These are phyloP conservation scores for Monilinia fructicola DNA, from an alignment of 2,329 filamentous ascomycete species.

Conservation along the genomic window DNA sequence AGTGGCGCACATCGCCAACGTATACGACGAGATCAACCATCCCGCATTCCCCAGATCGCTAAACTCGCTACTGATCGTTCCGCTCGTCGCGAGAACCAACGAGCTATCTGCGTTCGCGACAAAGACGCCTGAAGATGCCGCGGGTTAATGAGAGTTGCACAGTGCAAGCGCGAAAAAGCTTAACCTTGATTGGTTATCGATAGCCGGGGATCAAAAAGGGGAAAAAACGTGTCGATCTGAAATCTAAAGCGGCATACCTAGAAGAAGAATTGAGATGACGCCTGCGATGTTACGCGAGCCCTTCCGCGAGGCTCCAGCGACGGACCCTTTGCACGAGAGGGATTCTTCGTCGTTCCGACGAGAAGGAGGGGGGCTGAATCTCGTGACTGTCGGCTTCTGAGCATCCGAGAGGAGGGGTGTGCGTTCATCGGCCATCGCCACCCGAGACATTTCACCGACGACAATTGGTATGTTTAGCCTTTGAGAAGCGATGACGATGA, in stretches of 20 bases:
- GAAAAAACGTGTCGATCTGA: no score
- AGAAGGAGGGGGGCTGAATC: not conserved
- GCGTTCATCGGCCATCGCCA: not conserved
- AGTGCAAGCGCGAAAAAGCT: no score
- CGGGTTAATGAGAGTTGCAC: no score
- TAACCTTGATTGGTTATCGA: no score
- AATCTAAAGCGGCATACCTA: constrained; percentile 19
- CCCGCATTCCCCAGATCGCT: constrained; percentile 56
- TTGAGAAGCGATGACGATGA: not conserved
- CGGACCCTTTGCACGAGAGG: not conserved
- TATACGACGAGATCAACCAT: constrained; percentile 51
- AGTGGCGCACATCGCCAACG: constrained; percentile 43
- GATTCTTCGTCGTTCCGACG: constrained; percentile 1
- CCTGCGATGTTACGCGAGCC: constrained; percentile 25
- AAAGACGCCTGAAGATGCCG: constrained; percentile 52
- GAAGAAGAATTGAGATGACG: constrained; percentile 30
- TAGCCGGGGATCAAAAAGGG: no score
- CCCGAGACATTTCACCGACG: no score
- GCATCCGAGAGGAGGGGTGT: constrained; percentile 3
- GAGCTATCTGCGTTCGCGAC: constrained; percentile 63
- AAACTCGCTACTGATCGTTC: constrained; percentile 60
- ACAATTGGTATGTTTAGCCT: not conserved
- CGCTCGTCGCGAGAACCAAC: constrained; percentile 60
- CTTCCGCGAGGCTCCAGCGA: not conserved
- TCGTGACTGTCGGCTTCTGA: not conserved